Evolutionary conservation across 345 rosid genomes (phyloP).

Genomic region (Melaleuca quinquenervia): DNA sequence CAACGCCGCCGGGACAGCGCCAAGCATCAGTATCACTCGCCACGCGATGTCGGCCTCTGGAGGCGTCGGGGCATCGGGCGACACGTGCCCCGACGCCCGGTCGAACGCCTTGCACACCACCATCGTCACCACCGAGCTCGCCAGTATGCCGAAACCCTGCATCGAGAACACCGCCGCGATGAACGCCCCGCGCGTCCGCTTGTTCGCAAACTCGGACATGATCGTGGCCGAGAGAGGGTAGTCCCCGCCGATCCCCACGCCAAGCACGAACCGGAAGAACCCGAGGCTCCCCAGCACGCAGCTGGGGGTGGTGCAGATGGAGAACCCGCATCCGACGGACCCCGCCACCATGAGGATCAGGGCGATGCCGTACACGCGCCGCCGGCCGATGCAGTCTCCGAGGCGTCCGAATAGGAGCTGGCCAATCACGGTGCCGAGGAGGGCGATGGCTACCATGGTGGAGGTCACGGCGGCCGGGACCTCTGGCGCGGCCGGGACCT

Average conservation of each 20-base stretch:
- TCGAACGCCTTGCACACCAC: constrained; percentile 27
- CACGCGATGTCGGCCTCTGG: constrained; percentile 44
- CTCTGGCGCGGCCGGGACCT: not conserved
- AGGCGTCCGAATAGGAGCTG: constrained; percentile 39
- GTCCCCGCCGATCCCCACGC: constrained; percentile 63
- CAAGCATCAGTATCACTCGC: constrained; percentile 61
- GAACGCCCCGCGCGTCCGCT: constrained; percentile 51
- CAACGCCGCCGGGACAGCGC: constrained; percentile 57
- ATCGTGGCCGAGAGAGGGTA: constrained; percentile 69
- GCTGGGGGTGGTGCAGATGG: constrained; percentile 27
- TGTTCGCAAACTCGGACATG: constrained; percentile 71
- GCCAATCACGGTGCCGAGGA: constrained; percentile 48
- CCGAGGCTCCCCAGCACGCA: constrained; percentile 45
- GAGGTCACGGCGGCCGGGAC: constrained; percentile 1
- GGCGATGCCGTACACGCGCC: constrained; percentile 40
- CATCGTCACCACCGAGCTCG: constrained; percentile 39
- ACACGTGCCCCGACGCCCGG: not conserved
- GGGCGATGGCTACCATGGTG: constrained; percentile 22
- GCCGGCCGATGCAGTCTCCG: constrained; percentile 49
- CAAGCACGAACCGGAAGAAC: constrained; percentile 41
- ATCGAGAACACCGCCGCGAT: constrained; percentile 57
- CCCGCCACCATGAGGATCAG: constrained; percentile 36
- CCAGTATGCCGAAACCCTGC: constrained; percentile 59
- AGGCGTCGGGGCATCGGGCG: constrained; percentile 9
- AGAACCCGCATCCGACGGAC: constrained; percentile 52